These are phyloP conservation scores for Zygosaccharomyces siamensis DNA, from an alignment of 805 yeast species.

Conservation along the genomic window DNA sequence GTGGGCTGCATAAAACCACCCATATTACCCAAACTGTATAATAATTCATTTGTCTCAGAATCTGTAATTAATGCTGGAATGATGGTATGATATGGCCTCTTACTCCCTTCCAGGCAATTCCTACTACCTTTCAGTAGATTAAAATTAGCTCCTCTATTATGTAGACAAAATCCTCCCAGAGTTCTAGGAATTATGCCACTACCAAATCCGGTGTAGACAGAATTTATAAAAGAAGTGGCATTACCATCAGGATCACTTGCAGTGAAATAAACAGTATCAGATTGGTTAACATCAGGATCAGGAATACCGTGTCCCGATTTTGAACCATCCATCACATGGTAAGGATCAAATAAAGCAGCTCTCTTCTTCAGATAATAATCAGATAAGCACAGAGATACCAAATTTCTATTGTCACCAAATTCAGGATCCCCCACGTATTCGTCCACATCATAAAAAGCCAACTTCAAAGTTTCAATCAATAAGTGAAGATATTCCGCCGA, in stretches of 20 bases:
- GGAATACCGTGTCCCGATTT: constrained; percentile 51
- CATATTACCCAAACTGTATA: constrained; percentile 75
- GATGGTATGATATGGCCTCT: constrained; percentile 77
- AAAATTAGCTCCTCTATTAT: constrained; percentile 75
- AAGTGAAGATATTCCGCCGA: constrained; percentile 66
- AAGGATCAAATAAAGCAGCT: constrained; percentile 42
- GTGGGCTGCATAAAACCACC: constrained; percentile 88
- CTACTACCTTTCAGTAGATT: constrained; percentile 51
- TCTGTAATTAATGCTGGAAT: constrained; percentile 76
- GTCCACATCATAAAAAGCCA: constrained; percentile 71
- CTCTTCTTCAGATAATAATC: constrained; percentile 48
- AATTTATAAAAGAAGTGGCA: constrained; percentile 76
- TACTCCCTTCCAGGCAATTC: constrained; percentile 62
- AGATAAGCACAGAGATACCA: constrained; percentile 41
- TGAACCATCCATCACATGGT: constrained; percentile 39
- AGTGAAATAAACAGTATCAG: constrained; percentile 69
- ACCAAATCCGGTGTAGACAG: constrained; percentile 67
- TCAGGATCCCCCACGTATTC: constrained; percentile 64
- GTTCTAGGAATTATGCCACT: constrained; percentile 55
- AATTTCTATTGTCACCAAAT: constrained; percentile 19
- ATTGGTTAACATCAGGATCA: constrained; percentile 45
- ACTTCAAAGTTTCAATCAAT: constrained; percentile 64
- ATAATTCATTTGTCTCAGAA: constrained; percentile 35
- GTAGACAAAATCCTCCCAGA: constrained; percentile 59
- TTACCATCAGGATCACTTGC: constrained; percentile 66